Evolutionary conservation across 805 yeast genomes (phyloP), one percentile per base, ranked within the genome.

Genomic region (Ogataea minuta): DNA sequence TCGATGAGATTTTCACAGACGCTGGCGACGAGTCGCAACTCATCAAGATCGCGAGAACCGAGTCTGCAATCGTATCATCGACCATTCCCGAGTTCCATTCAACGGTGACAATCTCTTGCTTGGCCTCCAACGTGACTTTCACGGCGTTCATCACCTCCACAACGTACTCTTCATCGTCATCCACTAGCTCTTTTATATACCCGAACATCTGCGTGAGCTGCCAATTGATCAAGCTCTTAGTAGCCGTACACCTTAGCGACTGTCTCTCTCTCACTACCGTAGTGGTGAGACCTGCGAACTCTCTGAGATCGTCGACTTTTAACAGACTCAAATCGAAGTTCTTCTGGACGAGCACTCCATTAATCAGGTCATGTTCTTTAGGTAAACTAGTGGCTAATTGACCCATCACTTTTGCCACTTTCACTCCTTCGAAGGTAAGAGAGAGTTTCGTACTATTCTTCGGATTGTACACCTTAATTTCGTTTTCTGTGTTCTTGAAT

Each of bases 121-220:
- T 68, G 28, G 64, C 64, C 41, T 67, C 67, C 10, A 77, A 61
- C 32, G 70, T 76, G 52, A 74, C 71, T 44, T 59, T 72, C 25
- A 84, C 73, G 26, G 74, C 76, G 43, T 77, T 78, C 89, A 84
- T 81, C n/a, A 84, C 70, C 41, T 62, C 70, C 24, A 79, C 63
- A 15, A 72, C 72, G 43, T 72, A 67, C 44, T 68, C 75, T 14
- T 76, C 68, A 1, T 50, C 51, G 11, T 76, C 80, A 48, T 81
- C 88, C 36, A 69, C 70, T 3, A 79, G 40, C 2, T 86, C 74
- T 31, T 81, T 79, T 4, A 89, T 75, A 54, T 72, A 76, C 2
- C 97, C 98, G 71, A 91, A 93, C 99, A 93, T 93, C 58, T 90
- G 98, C 43, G 82, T 77, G 41, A 93, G 72, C 57, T 93, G 98